phyloP scores from a whole-genome alignment of 306 rosid genomes.

The Psophocarpus tetragonolobus region DNA sequence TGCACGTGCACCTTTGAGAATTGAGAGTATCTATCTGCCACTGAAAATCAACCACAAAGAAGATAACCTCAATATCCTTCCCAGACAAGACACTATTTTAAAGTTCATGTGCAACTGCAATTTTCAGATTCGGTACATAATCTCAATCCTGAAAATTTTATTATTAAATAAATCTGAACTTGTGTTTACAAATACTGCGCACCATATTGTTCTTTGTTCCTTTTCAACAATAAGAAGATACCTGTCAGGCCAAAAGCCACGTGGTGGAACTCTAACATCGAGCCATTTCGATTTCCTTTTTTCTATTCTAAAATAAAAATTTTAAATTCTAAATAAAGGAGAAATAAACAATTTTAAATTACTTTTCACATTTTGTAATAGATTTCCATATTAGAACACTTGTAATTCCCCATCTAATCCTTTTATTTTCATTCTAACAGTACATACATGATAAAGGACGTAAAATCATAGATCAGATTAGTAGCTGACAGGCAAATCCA shows the following conservation, averaged over 20 bases:
- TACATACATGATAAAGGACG: too few relatives aligned
- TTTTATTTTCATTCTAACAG: too few relatives aligned
- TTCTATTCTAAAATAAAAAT: too few relatives aligned
- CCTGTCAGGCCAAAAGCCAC: background rate
- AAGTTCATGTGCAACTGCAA: background rate
- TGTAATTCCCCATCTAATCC: too few relatives aligned
- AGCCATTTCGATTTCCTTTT: background rate
- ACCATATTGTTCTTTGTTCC: background rate
- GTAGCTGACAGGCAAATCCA: too few relatives aligned
- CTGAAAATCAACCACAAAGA: slow-evolving; percentile 2
- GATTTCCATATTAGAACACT: too few relatives aligned
- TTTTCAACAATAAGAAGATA: background rate
- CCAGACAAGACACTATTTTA: background rate
- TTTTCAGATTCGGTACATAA: background rate
- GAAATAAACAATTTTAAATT: too few relatives aligned
- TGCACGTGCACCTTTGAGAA: background rate
- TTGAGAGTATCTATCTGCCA: background rate
- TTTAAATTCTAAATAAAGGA: background rate
- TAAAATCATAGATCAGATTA: too few relatives aligned
- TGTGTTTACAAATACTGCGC: background rate
- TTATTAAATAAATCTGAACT: background rate
- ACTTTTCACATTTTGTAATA: too few relatives aligned
- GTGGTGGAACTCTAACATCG: background rate
- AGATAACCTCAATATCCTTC: background rate
- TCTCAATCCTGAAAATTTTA: background rate